These are phyloP conservation scores for Cladosporium cucumerinum DNA, from an alignment of 2,329 filamentous ascomycete genomes.

Conservation along the genomic window DNA sequence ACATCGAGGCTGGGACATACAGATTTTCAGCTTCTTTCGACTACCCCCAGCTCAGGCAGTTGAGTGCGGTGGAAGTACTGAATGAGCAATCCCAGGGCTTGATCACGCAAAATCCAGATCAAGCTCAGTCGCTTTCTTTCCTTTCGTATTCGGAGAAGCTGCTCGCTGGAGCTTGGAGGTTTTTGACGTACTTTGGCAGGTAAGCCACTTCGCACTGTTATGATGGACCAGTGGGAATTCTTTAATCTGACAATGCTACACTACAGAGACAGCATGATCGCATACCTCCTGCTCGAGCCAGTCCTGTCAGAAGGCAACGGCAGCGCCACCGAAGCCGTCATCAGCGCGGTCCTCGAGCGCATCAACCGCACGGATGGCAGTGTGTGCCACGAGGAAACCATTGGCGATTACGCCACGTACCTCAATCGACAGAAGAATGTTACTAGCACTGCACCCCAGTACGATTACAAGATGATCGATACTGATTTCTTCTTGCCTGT, in stretches of 20 bases:
- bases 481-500: conserved; percentile 61
- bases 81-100: conserved; percentile 47
- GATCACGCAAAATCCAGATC: conserved; percentile 44
- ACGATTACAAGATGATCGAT: conserved; percentile 50
- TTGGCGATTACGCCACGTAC: conserved; percentile 63
- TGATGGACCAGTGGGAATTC: neutral
- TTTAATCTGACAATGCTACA: neutral
- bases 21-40: conserved; percentile 58
- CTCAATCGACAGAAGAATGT: conserved; percentile 55
- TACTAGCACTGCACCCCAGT: conserved; percentile 51
- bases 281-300: conserved; percentile 55
- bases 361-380: conserved; percentile 59
- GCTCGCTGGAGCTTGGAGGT: conserved; percentile 63
- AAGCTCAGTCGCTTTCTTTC: conserved; percentile 57
- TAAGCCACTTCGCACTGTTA: neutral
- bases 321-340: conserved; percentile 59
- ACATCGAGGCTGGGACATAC: conserved; percentile 55
- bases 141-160: conserved; percentile 62
- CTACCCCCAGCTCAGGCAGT: conserved; percentile 59
- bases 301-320: conserved; percentile 55
- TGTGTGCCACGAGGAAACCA: conserved; percentile 63
- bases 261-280: conserved; percentile 56
- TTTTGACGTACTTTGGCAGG: conserved; percentile 64
- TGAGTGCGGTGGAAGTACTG: conserved; percentile 51
- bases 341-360: conserved; percentile 59